Evolutionary conservation across 352 stramenopile species (phyloP), one percentile per base, ranked within the genome.

Genomic region (Thalassiosira hispida): DNA sequence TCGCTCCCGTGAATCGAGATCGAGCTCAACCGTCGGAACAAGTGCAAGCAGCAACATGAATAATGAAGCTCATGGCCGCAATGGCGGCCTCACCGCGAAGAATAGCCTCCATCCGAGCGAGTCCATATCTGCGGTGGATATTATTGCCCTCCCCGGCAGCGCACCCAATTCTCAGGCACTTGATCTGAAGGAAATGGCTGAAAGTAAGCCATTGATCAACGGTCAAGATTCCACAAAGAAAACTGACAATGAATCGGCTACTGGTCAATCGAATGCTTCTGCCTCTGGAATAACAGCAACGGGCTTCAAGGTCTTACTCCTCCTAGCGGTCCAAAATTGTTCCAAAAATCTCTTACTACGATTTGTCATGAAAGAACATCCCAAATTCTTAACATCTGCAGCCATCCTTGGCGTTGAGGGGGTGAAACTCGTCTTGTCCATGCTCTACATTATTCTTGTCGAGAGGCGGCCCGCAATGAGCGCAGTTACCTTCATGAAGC

Each of bases 291-390:
- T 75, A 31, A 68, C 72, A 1, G 60, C 66, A 51, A 62, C 56
- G 20, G 86, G 83, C 11, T 47, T 90, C 2, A 82, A 85, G 20
- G 85, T 93, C 5, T 67, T 93, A 5, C 49, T 85, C 33, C 73
- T 93, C 9, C 71, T 93, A 0, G 88, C 88, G 7, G 60, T 90
- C 9, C 88, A 93, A 78, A 93, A 93, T 59, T 90, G 77, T 38
- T 85, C 65, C 14, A 93, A 93, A 53, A 93, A 93, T 56, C 63
- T 93, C 14, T 64, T 93, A 11, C 80, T 93, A 73, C 74, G 88
- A 18, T 89, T 79, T 60, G 84, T 91, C 20, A 91, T 93, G 80
- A 85, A 87, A 61, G 79, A 86, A 44, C 74, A 89, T 23, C 81
- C 86, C 0, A 59, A 90, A 44, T 92, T 93, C 64, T 61, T 93